phyloP scores from a whole-genome alignment of 441 rosid genomes.

The Melastoma candidum region DNA sequence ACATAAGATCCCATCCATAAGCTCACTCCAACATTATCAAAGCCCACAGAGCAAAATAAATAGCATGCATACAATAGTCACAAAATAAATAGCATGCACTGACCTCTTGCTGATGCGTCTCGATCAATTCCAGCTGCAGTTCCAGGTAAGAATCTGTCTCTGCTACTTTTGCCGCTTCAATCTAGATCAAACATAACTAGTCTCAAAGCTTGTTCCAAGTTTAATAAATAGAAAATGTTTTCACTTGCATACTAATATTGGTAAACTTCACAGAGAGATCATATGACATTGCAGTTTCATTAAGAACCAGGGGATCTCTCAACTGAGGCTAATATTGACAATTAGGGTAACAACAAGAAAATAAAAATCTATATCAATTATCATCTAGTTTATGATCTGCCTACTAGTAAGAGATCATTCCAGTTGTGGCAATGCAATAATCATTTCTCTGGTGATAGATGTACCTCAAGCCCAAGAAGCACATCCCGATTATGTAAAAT shows the following conservation, averaged over 20 bases:
- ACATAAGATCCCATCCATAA: slow-evolving; percentile 1
- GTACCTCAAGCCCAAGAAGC: slow-evolving; percentile 92
- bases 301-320: too few relatives aligned
- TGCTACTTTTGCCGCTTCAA: slow-evolving; percentile 96
- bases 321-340: too few relatives aligned
- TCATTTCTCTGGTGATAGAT: not conserved
- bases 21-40: not conserved
- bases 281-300: too few relatives aligned
- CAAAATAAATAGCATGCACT: not conserved
- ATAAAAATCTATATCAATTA: too few relatives aligned
- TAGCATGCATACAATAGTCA: not conserved
- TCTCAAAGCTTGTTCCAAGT: not conserved
- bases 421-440: not conserved
- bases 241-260: not conserved
- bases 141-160: slow-evolving; percentile 80
- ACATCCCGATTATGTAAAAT: slow-evolving; percentile 94
- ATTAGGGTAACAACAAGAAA: too few relatives aligned
- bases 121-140: slow-evolving; percentile 78
- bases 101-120: slow-evolving; percentile 98
- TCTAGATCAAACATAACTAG: slow-evolving; percentile 27
- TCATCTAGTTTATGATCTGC: too few relatives aligned
- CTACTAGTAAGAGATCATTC: not conserved
- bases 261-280: too few relatives aligned
- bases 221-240: slow-evolving; percentile 3
- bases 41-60: too few relatives aligned